Base-by-base conservation (phyloP, 257 asterid species). In the Linaria vulgaris region DNA sequence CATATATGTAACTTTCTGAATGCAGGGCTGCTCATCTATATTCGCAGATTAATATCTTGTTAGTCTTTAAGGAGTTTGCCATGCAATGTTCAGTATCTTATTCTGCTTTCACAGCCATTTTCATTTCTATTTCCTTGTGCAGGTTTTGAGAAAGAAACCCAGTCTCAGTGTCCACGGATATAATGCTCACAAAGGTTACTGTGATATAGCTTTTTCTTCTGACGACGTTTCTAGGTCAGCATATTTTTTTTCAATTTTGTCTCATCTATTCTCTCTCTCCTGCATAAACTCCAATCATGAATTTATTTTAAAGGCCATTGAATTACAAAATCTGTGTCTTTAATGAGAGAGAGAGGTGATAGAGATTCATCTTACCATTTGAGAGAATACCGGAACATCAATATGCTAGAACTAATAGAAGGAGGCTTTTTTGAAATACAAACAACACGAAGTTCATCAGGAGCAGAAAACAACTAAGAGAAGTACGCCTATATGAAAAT, bases 141-240 rank as follows among this genome's bases (percentile, higher is more conserved):
- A 92, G 99, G 81, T 82, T 27, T 71, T 92, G 74, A 77, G 78
- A 59, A 89, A 82, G 79, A 89, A 73, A 76, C 81, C 90, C 72
- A 83, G 74, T 53, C 65, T 87, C 75, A 86, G 82, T 45, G 87
- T 87, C 58, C 91, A 85, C 74, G 97, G 96, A 25, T 72, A 78
- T 75, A 74, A 74, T 73, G 75, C 65, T 66, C 86, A 66, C 58
- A 87, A 77, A 67, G 97, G 99, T 69, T 78, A 87, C 61, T 69
- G 95, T 63, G 99, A 92, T 72, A 77, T 92, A 58, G 83, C 91
- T 4, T 92, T 92, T 82, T 81, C 87, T 59, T 76, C 87, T 61
- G 79, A 72, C 74, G 91, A 92, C 72, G 70, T 69, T 50, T 83
- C 89, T 30, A 92, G 97, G 97, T 92, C 51, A 44, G 72, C 70